Evolutionary conservation across 2,329 filamentous ascomycete species (phyloP).

Genomic region (Microthyrium microscopicum): DNA sequence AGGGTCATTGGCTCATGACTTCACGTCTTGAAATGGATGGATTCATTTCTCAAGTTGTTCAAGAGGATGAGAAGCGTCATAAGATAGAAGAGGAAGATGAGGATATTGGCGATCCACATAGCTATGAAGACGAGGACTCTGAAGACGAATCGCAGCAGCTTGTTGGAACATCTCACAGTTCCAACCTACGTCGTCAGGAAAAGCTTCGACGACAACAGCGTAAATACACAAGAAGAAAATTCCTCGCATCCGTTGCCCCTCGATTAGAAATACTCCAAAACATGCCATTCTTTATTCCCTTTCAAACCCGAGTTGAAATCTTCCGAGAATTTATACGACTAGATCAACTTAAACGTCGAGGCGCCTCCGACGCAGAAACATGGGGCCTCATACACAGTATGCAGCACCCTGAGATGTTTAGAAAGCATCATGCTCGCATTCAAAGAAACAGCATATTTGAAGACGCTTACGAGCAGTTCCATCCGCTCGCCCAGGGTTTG

Average conservation of each 20-base stretch:
- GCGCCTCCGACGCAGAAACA: slow-evolving; percentile 54
- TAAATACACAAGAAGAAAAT: slow-evolving; percentile 49
- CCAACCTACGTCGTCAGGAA: slow-evolving; percentile 46
- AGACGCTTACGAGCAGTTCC: slow-evolving; percentile 76
- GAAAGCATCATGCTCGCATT: too few species aligned
- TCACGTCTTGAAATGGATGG: slow-evolving; percentile 71
- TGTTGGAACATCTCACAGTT: slow-evolving; percentile 42
- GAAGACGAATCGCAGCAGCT: slow-evolving; percentile 19
- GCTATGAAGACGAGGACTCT: slow-evolving; percentile 24
- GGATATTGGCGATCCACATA: slow-evolving; percentile 35
- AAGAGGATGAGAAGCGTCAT: slow-evolving; percentile 66
- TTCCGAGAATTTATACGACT: slow-evolving; percentile 83
- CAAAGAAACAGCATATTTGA: slow-evolving; percentile 72
- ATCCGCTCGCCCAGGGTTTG: slow-evolving; percentile 58
- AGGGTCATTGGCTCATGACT: slow-evolving; percentile 90
- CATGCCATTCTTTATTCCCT: slow-evolving; percentile 94
- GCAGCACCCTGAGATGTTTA: slow-evolving; percentile 6
- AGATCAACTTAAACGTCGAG: slow-evolving; percentile 56
- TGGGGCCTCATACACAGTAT: slow-evolving; percentile 40
- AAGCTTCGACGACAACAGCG: slow-evolving; percentile 46
- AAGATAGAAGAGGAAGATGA: slow-evolving; percentile 48
- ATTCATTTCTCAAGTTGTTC: slow-evolving; percentile 72
- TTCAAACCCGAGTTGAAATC: slow-evolving; percentile 76
- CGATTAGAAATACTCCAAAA: slow-evolving; percentile 83
- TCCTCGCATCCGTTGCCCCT: slow-evolving; percentile 65